Evolutionary conservation across 2,329 filamentous ascomycete genomes (phyloP).

Genomic region (Ceratocystis variospora): DNA sequence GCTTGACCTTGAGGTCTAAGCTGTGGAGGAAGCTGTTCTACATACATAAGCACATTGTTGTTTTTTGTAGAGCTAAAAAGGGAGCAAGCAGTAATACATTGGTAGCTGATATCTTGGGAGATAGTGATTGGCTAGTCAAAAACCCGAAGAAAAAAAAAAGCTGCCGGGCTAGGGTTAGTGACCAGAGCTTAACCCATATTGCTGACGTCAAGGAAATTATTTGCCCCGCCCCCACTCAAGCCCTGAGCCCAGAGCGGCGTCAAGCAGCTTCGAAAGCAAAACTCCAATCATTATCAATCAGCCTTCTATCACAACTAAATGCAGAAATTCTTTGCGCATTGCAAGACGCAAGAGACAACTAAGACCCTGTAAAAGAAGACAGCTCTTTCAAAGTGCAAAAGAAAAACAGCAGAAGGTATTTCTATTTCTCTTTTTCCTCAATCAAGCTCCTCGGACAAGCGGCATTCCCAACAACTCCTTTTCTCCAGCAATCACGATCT

Average conservation of each 20-base stretch:
- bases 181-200: not conserved
- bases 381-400: not conserved
- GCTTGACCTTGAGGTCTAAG: not conserved
- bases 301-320: not conserved
- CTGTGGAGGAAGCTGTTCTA: not conserved
- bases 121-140: not conserved
- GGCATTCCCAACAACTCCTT: not conserved
- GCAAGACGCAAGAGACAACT: not conserved
- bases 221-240: constrained; percentile 4
- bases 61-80: too few species aligned
- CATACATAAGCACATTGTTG: too few species aligned
- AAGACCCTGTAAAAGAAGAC: not conserved
- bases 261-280: not conserved
- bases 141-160: not conserved
- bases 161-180: not conserved
- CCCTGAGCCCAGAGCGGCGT: not conserved
- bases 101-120: not conserved
- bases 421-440: not conserved
- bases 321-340: not conserved
- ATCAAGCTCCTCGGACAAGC: too few species aligned
- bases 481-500: not conserved
- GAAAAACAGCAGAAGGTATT: not conserved
- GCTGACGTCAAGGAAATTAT: constrained; percentile 2
- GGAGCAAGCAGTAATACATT: too few species aligned
- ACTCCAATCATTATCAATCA: not conserved